Conservation (phyloP, 176 grass and related monocot genomes). For the Oryza coarctata region DNA sequence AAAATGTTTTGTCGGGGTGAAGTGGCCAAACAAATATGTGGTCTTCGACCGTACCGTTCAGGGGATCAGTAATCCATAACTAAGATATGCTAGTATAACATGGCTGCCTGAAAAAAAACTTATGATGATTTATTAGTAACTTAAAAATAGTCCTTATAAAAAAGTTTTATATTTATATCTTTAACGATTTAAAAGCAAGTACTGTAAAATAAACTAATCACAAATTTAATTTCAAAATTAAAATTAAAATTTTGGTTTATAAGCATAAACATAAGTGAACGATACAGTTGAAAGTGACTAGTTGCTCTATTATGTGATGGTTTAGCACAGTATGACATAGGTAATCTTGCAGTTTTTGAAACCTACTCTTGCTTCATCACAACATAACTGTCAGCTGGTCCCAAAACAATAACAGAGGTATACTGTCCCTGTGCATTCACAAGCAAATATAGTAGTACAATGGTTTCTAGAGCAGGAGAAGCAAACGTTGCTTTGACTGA, state of each 20-base stretch:
- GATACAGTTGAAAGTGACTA: no score
- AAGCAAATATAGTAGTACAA: neutral
- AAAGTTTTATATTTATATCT: no score
- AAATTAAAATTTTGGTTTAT: no score
- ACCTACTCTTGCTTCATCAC: neutral
- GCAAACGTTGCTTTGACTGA: neutral
- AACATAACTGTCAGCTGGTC: neutral
- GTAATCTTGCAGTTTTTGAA: neutral
- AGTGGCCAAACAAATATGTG: neutral
- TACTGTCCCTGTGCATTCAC: neutral
- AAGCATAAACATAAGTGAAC: no score
- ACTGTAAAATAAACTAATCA: no score
- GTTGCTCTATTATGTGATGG: neutral
- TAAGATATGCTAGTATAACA: conserved; percentile 40
- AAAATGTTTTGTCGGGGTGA: conserved; percentile 39
- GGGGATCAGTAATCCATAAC: conserved; percentile 12
- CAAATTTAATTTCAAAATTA: no score
- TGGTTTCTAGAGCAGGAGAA: neutral
- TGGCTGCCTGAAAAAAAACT: neutral
- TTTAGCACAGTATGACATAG: neutral
- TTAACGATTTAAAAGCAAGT: no score
- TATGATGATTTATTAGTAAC: no score
- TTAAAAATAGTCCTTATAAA: no score
- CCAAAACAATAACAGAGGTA: neutral
- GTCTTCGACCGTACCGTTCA: conserved; percentile 41